These are phyloP conservation scores for Trypanosoma rangeli DNA, from an alignment of 208 protist genomes.

Conservation along the genomic window DNA sequence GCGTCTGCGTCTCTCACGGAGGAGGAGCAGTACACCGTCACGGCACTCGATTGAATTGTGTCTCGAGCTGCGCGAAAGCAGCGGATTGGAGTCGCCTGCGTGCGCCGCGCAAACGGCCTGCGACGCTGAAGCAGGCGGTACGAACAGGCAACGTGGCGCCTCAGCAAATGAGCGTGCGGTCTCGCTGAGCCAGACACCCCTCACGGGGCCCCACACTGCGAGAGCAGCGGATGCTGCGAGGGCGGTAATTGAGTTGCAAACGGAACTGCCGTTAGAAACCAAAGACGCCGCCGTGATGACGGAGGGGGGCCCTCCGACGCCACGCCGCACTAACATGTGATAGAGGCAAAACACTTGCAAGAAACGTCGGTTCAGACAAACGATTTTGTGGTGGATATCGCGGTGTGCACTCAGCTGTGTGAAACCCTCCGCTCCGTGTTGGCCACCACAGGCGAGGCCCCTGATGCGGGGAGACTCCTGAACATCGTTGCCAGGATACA, in stretches of 20 bases:
- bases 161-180: neutral
- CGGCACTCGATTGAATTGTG: neutral
- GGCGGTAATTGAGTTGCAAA: too few relatives aligned
- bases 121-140: neutral
- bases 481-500: slow-evolving; percentile 7
- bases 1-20: neutral
- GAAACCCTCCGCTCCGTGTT: neutral
- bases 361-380: slow-evolving; percentile 11
- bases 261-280: neutral
- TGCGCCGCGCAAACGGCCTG: neutral
- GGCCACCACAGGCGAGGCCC: neutral
- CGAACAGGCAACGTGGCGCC: neutral
- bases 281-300: slow-evolving; percentile 10
- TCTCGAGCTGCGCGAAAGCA: neutral
- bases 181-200: neutral
- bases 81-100: neutral
- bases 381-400: neutral
- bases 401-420: slow-evolving; percentile 6
- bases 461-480: neutral
- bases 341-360: neutral
- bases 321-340: neutral
- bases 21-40: neutral
- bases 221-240: neutral
- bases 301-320: neutral
- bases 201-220: neutral